Evolutionary conservation across 257 asterid genomes (phyloP), one percentile per base, ranked within the genome.

Genomic region (Primulina tabacum): DNA sequence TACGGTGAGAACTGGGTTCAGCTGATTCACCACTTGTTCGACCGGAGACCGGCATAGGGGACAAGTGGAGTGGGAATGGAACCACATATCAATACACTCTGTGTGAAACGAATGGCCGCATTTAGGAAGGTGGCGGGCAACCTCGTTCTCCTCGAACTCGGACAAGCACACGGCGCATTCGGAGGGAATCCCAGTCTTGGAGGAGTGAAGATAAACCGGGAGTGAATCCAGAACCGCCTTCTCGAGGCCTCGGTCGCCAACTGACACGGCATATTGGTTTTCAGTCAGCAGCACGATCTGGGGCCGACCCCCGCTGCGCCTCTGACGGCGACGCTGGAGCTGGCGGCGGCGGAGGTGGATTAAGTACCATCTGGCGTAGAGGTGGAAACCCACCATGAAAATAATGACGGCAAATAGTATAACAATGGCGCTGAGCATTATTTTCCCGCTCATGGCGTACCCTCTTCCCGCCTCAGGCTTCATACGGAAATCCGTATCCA

Each of bases 81-180:
- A 92, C 97, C 97, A 92, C 96, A 81, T 87, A 11, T 92, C 98
- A 7, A 92, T 89, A 58, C 98, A 92, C 16, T 87, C 90, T 0
- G 74, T 70, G 35, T 92, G 98, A 40, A 92, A 92, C 6, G 83
- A 71, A 71, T 92, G 98, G 67, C 70, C 81, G 58, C 96, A 92
- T 38, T 85, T 86, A 0, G 96, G 97, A 64, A 89, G 34, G 29
- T 84, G 69, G 7, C 96, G 80, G 37, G 84, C 89, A 17, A 71
- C 77, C n/a, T 92, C 96, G 11, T 64, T 56, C 3, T 89, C 95
- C 52, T 83, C 94, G 37, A 89, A 86, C 65, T 92, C 93, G 30
- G 96, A 87, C 20, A 89, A 67, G 43, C 97, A 92, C 8, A 92
- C 96, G 60, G 95, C 90, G 76, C 97, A 92, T 37, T 92, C 95